A percentile compares a stretch with the other conserved stretches of the same genome.
Conservation (phyloP, 257 asterid species). For the Prunella vulgaris region DNA sequence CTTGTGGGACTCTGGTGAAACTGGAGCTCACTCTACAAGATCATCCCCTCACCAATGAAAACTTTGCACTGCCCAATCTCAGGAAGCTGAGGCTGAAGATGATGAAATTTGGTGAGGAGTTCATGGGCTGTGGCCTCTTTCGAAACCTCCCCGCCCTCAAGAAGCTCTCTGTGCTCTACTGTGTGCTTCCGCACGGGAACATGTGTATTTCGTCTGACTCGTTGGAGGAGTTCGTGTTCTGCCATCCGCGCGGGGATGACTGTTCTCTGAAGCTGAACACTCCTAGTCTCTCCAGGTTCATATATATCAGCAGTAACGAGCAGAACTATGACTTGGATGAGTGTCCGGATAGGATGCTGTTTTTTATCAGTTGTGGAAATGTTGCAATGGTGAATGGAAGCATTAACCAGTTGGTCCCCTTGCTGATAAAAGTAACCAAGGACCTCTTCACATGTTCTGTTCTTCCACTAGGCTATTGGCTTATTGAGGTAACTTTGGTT, state of each 20-base stretch:
- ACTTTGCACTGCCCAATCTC: conserved; percentile 10
- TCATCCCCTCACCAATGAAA: neutral
- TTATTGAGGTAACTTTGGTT: conserved; percentile 11
- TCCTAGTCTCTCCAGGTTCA: conserved; percentile 6
- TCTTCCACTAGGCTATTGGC: neutral
- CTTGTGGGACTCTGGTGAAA: conserved; percentile 10
- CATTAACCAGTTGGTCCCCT: neutral
- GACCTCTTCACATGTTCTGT: conserved; percentile 6
- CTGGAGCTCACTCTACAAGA: conserved; percentile 8
- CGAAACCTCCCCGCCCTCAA: conserved; percentile 1
- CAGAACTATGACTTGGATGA: neutral
- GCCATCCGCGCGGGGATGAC: neutral
- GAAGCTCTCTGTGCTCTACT: conserved; percentile 16
- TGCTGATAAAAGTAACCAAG: conserved; percentile 5
- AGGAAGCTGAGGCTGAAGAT: neutral
- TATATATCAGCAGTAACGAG: neutral
- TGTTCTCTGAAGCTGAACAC: neutral
- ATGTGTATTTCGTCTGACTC: neutral
- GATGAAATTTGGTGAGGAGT: neutral
- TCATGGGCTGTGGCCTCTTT: neutral
- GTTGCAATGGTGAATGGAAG: neutral
- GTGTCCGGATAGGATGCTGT: neutral
- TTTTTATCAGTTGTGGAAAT: conserved; percentile 4
- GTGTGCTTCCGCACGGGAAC: neutral
- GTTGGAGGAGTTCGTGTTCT: conserved; percentile 12